Evolutionary conservation across 345 rosid genomes (phyloP), one percentile per base, ranked within the genome.

Genomic region (Hypericum androsaemum): DNA sequence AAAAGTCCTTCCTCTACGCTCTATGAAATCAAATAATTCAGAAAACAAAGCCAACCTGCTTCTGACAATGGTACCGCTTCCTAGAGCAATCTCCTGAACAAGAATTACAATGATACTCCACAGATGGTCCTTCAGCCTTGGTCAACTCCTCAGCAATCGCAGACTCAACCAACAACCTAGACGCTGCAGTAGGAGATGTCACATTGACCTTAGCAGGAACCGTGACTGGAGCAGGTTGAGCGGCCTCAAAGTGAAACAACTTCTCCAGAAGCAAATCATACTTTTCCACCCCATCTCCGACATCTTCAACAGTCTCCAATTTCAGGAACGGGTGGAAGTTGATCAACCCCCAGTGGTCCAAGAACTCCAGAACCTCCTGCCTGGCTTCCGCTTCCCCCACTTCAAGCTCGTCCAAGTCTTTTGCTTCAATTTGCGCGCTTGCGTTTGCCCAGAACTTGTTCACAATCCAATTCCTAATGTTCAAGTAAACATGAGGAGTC

Each of bases 71-170:
- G 77, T 83, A 94, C 56, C 95, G 99, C 66, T 86, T 94, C 73
- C 97, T 81, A 50, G 99, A 86, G 76, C 99, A 94, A 71, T 94
- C 99, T 54, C 94, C 88, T 17, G 99, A 85, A 71, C 99, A 94
- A 61, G 87, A 88, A 71, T 94, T 94, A 74, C 99, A 94, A 69
- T 94, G 99, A 63, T 94, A 94, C 67, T 86, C 99, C 52, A 86
- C 97, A 39, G 85, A 37, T 52, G 97, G 94, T 54, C 84, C 98
- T 73, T 88, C 96, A 48, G 80, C 76, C 73, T 66, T 74, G 55
- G 61, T 68, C 72, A 79, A 77, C 16, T 94, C 99, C 44, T 94
- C 99, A 67, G 78, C 68, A 65, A 75, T 59, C 51, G 85, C 42
- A 56, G 92, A 72, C 65, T 88, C 97, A 7, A 84, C 82, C 69